phyloP scores from a whole-genome alignment of 192 early-diverging fungal genomes.

The Entomortierella chlamydospora region DNA sequence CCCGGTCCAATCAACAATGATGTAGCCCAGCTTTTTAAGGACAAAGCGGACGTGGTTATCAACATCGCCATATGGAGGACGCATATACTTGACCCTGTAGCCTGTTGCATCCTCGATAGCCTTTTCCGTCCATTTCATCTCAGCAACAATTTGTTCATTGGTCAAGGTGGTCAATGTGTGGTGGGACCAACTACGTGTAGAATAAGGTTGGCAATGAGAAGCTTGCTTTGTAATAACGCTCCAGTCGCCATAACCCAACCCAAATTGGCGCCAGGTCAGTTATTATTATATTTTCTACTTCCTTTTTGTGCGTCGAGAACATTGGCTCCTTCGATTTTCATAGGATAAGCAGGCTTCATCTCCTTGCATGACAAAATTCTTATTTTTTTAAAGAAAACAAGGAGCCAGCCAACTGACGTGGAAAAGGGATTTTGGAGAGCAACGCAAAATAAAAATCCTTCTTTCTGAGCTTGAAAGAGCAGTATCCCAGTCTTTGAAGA shows the following conservation, averaged over 20 bases:
- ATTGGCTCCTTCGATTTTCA: no score
- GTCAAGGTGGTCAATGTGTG: conserved; percentile 49
- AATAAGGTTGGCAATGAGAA: background rate
- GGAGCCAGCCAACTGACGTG: background rate
- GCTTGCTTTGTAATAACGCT: no score
- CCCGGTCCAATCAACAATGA: conserved; percentile 40
- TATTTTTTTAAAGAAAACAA: no score
- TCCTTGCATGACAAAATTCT: no score
- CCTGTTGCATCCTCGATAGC: conserved; percentile 42
- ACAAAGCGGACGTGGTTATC: conserved; percentile 80
- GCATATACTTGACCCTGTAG: conserved; percentile 44
- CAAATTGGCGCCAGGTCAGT: no score
- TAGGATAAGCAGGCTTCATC: no score
- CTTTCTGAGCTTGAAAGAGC: background rate
- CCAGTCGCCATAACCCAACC: no score
- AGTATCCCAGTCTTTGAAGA: background rate
- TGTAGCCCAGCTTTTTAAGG: conserved; percentile 64
- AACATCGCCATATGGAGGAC: conserved; percentile 80
- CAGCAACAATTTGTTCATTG: conserved; percentile 53
- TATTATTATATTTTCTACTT: no score
- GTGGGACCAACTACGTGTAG: conserved; percentile 61
- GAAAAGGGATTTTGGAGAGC: background rate
- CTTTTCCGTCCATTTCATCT: conserved; percentile 51
- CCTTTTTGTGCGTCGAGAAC: no score
- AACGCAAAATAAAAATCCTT: background rate